phyloP scores from a whole-genome alignment of 2,329 filamentous ascomycete genomes.

The Pseudogymnoascus sp. region DNA sequence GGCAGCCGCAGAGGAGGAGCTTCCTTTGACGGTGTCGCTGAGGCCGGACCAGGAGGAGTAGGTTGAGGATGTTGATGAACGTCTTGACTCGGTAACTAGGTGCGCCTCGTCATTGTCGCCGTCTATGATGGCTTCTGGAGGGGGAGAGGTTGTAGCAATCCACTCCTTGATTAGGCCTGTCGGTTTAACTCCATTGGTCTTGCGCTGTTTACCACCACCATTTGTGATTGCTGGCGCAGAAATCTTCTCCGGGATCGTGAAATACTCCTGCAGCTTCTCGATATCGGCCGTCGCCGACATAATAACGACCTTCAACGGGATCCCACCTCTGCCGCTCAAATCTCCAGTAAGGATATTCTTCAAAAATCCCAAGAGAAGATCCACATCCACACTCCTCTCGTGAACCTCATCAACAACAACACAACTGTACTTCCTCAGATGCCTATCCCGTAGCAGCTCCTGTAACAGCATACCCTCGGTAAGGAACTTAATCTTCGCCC shows the following conservation, averaged over 20 bases:
- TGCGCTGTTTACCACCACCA: not conserved
- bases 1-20: not conserved
- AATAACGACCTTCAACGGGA: constrained; percentile 78
- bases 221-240: not conserved
- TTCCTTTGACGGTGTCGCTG: constrained; percentile 3
- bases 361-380: constrained; percentile 81
- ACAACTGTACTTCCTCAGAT: constrained; percentile 76
- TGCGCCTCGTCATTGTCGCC: not conserved
- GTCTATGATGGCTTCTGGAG: not conserved
- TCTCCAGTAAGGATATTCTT: constrained; percentile 63
- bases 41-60: constrained; percentile 4
- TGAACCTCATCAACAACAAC: constrained; percentile 95
- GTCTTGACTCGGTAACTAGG: not conserved
- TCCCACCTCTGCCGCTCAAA: constrained; percentile 57
- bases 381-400: constrained; percentile 89
- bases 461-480: constrained; percentile 96
- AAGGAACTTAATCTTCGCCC: constrained; percentile 83
- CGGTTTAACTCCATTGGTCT: not conserved
- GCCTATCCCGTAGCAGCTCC: constrained; percentile 80
- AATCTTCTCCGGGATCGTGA: constrained; percentile 33
- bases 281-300: constrained; percentile 98
- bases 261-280: constrained; percentile 68
- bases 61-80: not conserved
- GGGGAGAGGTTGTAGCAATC: not conserved
- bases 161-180: not conserved